Base-by-base conservation (phyloP, 805 yeast species). In the Metschnikowia similis region DNA sequence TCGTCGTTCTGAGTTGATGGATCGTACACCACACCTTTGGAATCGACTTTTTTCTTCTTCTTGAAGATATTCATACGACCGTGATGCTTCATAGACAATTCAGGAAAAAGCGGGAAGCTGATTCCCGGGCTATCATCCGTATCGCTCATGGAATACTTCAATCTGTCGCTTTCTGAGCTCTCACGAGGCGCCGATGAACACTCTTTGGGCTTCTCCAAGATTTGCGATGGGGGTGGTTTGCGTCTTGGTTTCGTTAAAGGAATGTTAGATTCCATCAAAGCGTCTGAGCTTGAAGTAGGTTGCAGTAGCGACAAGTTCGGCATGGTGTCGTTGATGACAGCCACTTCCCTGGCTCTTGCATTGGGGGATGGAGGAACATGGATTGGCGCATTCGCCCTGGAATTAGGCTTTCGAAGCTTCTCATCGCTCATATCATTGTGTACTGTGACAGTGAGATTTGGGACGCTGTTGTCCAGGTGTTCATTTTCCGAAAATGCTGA, bases 101-200 rank as follows among this genome's bases (percentile, higher is more conserved):
- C 66, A 2, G 76, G 75, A 47, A 66, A 71, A 49, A 64, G 67
- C 1, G 75, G 75, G 14, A 72, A 59, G 51, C 28, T 52, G 39
- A 31, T 49, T 31, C 43, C 55, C 35, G 41, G 53, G 16, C 56
- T 47, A 13, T 52, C 55, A 16, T 49, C 52, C 1, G 52, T 49
- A 27, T 49, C 55, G 30, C 48, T 35, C 14, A 43, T 47, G 28
- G 46, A 40, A 9, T 39, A 35, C 32, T 37, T 48, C n/a, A 36
- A 11, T 21, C 31, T 21, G 17, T 43, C 46, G 21, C 39, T 35
- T 13, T 43, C 46, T 28, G 35, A 28, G 34, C 46, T 43, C 14
- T 28, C 46, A 2, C 46, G 38, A 11, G 26, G 40, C 26, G 16
- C 32, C 0, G 37, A 14, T 13, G 17, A 13, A 4, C 37, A 21